Base-by-base conservation (phyloP, 768 basidiomycete species). In the Porphyrellus cyaneotinctus region DNA sequence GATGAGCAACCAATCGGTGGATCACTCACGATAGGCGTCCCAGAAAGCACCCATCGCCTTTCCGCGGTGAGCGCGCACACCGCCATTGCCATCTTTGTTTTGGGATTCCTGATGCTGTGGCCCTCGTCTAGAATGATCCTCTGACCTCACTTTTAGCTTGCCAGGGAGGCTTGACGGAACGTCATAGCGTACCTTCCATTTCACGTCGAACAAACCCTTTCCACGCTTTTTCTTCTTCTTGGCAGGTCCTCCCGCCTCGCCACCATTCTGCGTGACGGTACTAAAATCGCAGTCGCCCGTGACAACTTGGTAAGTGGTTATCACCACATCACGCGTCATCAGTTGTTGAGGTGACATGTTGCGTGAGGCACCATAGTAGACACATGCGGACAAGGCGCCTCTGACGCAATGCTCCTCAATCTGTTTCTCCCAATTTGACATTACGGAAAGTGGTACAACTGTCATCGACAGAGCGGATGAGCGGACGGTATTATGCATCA, bases 391-490 rank as follows among this genome's bases (percentile, higher is more conserved):
- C 38, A 91, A 59, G 2, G 75, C 64, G 11, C 78, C 82, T 31
- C 72, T 73, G 26, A 70, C 66, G 43, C 84, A 83, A 56, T 92
- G 91, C 33, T 92, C 90, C 30, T 76, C 65, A 9, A 92, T 82
- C 66, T 92, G 91, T 58, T 88, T 85, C 65, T 89, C 87, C 90
- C 90, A 92, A 60, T 93, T 95, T 7, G 88, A 90, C 9, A 94
- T 71, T 8, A 94, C 82, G 9, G 89, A 91, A 23, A 94, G 79
- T 6, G 91, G 91, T 9, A 79, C 82, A 43, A 94, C 91, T 92
- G 56, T 6, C 53, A 22, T 26, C 23, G 36, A 47, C 31, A 6
- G 44, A 23, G 39, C 15, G 8, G 35, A 49, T 63, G 38, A 59
- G 51, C 10, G 10, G 12, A 39, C 20, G 2, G 12, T 6, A 2